phyloP scores from a whole-genome alignment of 2,329 filamentous ascomycete genomes.

The Pseudopyrenochaeta lycopersici region DNA sequence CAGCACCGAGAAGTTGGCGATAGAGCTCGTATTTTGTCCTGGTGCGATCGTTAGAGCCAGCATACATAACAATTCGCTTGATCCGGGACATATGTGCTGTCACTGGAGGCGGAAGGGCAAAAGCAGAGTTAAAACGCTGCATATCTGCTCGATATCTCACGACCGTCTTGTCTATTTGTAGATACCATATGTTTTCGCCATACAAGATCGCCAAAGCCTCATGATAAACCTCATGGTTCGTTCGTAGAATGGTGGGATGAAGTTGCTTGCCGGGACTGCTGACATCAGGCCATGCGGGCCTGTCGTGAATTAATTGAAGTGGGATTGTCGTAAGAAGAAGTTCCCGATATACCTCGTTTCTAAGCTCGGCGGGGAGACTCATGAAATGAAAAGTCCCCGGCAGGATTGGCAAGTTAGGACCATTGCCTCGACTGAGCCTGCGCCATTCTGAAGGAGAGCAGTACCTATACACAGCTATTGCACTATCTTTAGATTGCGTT shows the following conservation, averaged over 20 bases:
- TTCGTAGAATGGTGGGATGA: background rate
- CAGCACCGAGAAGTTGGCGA: background rate
- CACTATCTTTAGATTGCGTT: background rate
- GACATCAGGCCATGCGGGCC: background rate
- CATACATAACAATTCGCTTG: background rate
- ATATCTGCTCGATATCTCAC: background rate
- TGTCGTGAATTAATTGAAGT: background rate
- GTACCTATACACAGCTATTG: background rate
- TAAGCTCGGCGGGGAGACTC: background rate
- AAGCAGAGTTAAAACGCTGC: background rate
- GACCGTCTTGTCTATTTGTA: background rate
- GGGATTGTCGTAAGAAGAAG: slow-evolving; percentile 1
- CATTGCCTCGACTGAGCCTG: background rate
- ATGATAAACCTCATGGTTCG: background rate
- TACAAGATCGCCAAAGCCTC: background rate
- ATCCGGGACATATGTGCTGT: background rate
- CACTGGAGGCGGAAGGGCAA: background rate
- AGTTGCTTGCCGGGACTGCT: background rate
- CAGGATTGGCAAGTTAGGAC: too few relatives aligned
- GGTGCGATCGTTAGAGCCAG: background rate
- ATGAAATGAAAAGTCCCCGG: background rate
- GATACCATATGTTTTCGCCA: background rate
- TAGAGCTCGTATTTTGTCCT: background rate
- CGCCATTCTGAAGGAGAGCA: background rate
- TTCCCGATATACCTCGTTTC: background rate